Conservation (phyloP, 306 rosid species). For the Phaseolus lunatus region DNA sequence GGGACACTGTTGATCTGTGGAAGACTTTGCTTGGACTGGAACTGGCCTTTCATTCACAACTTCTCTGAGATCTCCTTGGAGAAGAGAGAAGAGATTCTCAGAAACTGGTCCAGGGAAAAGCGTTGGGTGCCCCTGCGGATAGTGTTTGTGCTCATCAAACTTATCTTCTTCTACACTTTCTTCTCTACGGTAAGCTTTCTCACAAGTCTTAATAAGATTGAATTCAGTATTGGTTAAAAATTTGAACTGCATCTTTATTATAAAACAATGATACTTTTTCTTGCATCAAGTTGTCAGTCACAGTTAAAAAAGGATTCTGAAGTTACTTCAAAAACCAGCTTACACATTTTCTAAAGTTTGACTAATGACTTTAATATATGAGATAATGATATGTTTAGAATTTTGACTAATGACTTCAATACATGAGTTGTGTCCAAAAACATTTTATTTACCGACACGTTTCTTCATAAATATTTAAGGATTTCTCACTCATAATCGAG, state of each 20-base stretch:
- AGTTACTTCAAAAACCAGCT: not conserved
- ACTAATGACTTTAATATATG: not conserved
- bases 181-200: conserved; percentile 72
- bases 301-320: not conserved
- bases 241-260: not conserved
- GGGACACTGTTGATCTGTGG: conserved; percentile 84
- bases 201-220: not conserved
- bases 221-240: not conserved
- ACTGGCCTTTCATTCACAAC: conserved; percentile 76
- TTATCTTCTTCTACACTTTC: conserved; percentile 72
- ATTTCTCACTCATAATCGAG: too few species aligned
- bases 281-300: not conserved
- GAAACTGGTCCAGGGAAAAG: conserved; percentile 68
- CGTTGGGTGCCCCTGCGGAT: conserved; percentile 56
- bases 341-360: not conserved
- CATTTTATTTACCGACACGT: not conserved
- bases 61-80: conserved; percentile 79
- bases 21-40: conserved; percentile 58
- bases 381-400: too few species aligned
- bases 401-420: too few species aligned
- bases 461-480: not conserved
- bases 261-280: not conserved
- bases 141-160: conserved; percentile 63
- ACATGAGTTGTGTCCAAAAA: too few species aligned
- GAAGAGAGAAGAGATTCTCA: conserved; percentile 73